Evolutionary conservation across 1,284 basidiomycete species (phyloP), one percentile per base, ranked within the genome.

Genomic region (Leccinum colubrinum): DNA sequence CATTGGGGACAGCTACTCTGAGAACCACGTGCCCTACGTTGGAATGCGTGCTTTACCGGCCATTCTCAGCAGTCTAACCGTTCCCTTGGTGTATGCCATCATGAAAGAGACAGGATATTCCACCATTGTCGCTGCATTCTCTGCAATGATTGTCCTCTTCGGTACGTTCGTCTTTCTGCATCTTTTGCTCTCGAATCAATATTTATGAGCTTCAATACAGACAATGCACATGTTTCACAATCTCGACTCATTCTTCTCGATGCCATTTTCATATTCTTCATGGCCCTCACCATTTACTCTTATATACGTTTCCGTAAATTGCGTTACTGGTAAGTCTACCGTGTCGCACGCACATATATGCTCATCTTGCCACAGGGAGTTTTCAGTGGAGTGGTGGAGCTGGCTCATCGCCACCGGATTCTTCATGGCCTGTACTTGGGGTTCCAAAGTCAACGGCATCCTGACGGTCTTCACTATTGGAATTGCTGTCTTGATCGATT

Each of bases 51-150:
- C 93, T 9, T 84, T 98, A 39, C 93, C 95, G 11, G 97, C 97
- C 1, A 83, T 98, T 67, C 80, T 99, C 53, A 95, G 95, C 56
- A 91, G 90, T 76, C 77, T 97, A 20, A 97, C 96, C 1, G 79
- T 98, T 9, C 93, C 96, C 0, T 79, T 99, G 65, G 88, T 99
- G 2, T 99, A 96, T 73, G 90, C 86, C 15, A 98, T 96, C 76
- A 98, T 99, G 97, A 91, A 97, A 75, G 94, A 98, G 79, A 93
- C 91, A 63, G 97, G 97, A 6, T 97, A 97, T 75, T 95, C 95
- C 1, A 91, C 94, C 11, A 80, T 93, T 54, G 88, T 98, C 62
- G 88, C 93, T 4, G 87, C 93, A 0, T 94, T 98, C 72, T 95
- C 94, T 53, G 94, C 97, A 1, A 78, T 79, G 57, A 80, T 99